Percentiles rank a stretch among this genome's conserved stretches.
phyloP scores from a whole-genome alignment of 345 rosid species.

The Aquilaria yunnanensis region DNA sequence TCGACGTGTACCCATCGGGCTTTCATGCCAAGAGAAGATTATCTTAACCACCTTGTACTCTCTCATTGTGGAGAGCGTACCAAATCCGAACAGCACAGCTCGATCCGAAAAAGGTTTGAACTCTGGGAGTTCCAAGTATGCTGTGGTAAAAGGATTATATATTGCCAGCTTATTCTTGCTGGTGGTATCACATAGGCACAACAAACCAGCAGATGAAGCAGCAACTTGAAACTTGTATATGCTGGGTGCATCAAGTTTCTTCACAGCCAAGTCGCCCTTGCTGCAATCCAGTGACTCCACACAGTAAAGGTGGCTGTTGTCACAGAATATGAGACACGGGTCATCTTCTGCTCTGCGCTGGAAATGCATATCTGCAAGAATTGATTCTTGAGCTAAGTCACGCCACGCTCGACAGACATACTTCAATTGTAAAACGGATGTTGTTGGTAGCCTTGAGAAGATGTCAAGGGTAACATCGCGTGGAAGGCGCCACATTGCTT shows the following conservation, averaged over 20 bases:
- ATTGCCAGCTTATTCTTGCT: slow-evolving; percentile 19
- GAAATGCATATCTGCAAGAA: slow-evolving; percentile 15
- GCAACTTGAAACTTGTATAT: slow-evolving; percentile 35
- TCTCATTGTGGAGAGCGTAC: slow-evolving; percentile 19
- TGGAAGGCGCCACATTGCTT: slow-evolving; percentile 25
- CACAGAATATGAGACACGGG: slow-evolving; percentile 36
- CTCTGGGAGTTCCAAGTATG: slow-evolving; percentile 24
- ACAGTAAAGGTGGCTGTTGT: slow-evolving; percentile 31
- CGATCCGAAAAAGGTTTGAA: slow-evolving; percentile 19
- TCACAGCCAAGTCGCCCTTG: slow-evolving; percentile 10
- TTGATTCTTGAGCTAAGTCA: slow-evolving; percentile 18
- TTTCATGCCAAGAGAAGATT: slow-evolving; percentile 22
- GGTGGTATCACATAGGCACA: slow-evolving; percentile 28
- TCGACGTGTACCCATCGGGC: not conserved
- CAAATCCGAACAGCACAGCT: slow-evolving; percentile 36
- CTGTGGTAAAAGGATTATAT: slow-evolving; percentile 36
- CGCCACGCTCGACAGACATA: slow-evolving; percentile 36
- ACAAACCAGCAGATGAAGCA: slow-evolving; percentile 41
- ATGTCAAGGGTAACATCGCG: slow-evolving; percentile 22
- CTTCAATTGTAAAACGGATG: slow-evolving; percentile 30
- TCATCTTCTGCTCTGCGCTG: slow-evolving; percentile 7
- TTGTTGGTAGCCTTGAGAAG: slow-evolving; percentile 29
- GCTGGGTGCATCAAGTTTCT: slow-evolving; percentile 22
- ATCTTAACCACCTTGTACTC: slow-evolving; percentile 38
- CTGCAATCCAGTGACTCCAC: slow-evolving; percentile 21